These are phyloP conservation scores for Fusarium aywerte DNA, from an alignment of 2,329 filamentous ascomycete genomes.

Conservation along the genomic window DNA sequence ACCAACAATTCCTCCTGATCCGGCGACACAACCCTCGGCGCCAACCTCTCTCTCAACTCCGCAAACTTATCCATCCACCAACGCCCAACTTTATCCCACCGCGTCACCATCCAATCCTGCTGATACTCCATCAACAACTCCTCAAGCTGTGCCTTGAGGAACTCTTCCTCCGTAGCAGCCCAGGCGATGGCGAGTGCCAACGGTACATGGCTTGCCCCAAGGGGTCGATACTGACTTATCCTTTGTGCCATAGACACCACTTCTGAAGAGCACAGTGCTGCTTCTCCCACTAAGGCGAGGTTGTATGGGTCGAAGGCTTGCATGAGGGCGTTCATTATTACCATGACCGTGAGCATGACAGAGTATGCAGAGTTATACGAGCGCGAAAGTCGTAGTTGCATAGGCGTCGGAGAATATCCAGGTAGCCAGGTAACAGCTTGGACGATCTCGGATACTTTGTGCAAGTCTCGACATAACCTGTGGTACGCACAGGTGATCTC, in stretches of 20 bases:
- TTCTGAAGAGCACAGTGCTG: conserved; percentile 29
- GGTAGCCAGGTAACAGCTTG: conserved; percentile 21
- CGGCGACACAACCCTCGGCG: not conserved
- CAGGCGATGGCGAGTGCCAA: conserved; percentile 28
- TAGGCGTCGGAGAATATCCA: conserved; percentile 14
- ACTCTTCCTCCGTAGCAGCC: conserved; percentile 32
- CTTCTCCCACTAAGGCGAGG: conserved; percentile 16
- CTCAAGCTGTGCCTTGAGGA: conserved; percentile 25
- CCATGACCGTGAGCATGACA: conserved; percentile 6
- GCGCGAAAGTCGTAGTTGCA: conserved; percentile 20
- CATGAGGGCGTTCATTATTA: conserved; percentile 33
- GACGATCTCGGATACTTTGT: conserved; percentile 28
- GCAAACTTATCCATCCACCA: conserved; percentile 36
- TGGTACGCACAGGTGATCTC: conserved; percentile 36
- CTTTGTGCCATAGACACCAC: conserved; percentile 16
- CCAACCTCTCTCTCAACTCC: conserved; percentile 15
- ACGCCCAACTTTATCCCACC: conserved; percentile 25
- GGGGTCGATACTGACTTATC: conserved; percentile 22
- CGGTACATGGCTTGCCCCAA: conserved; percentile 32
- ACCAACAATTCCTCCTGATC: conserved; percentile 7
- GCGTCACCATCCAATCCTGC: conserved; percentile 27
- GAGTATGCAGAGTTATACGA: conserved; percentile 31
- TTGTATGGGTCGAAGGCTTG: conserved; percentile 36
- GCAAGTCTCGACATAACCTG: conserved; percentile 20
- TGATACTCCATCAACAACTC: conserved; percentile 27